Evolutionary conservation across 371 early-diverging fungal genomes (phyloP).

Genomic region (Zancudomyces culisetae): DNA sequence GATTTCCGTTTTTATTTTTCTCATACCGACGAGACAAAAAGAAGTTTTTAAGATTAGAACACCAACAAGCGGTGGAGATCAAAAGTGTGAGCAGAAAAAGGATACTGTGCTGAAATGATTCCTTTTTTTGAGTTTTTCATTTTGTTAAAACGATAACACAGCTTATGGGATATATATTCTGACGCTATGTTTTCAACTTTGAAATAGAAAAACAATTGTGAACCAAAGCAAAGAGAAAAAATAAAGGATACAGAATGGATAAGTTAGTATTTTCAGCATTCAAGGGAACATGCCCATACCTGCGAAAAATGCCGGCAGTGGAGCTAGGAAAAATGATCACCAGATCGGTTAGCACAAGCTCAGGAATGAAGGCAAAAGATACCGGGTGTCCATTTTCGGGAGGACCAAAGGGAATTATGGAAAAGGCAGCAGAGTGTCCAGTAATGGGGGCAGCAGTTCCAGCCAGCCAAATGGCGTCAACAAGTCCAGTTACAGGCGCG

Average conservation of each 20-base stretch:
- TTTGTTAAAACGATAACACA: too few species aligned
- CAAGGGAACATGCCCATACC: slow-evolving; percentile 2
- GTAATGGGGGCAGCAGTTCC: slow-evolving; percentile 45
- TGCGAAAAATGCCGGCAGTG: background rate
- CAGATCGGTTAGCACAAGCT: slow-evolving; percentile 21
- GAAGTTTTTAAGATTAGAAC: too few species aligned
- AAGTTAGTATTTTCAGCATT: slow-evolving; percentile 4
- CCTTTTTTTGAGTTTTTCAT: too few species aligned
- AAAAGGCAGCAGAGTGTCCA: slow-evolving; percentile 72
- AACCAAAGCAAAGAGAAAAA: background rate
- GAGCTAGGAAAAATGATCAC: slow-evolving; percentile 4
- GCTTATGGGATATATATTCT: too few species aligned
- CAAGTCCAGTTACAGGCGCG: slow-evolving; percentile 6
- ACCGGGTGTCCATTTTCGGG: slow-evolving; percentile 23
- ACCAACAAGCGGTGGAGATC: too few species aligned
- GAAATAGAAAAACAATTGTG: too few species aligned
- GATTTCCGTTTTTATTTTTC: too few species aligned
- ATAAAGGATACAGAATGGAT: background rate
- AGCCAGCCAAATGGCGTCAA: slow-evolving; percentile 4
- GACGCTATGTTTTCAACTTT: too few species aligned
- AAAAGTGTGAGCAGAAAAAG: too few species aligned
- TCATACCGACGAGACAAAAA: too few species aligned
- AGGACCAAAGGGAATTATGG: slow-evolving; percentile 37
- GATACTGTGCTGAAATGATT: too few species aligned
- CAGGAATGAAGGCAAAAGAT: slow-evolving; percentile 18